phyloP scores from a whole-genome alignment of 805 yeast genomes.

The Lipomyces spencermartinsiae region DNA sequence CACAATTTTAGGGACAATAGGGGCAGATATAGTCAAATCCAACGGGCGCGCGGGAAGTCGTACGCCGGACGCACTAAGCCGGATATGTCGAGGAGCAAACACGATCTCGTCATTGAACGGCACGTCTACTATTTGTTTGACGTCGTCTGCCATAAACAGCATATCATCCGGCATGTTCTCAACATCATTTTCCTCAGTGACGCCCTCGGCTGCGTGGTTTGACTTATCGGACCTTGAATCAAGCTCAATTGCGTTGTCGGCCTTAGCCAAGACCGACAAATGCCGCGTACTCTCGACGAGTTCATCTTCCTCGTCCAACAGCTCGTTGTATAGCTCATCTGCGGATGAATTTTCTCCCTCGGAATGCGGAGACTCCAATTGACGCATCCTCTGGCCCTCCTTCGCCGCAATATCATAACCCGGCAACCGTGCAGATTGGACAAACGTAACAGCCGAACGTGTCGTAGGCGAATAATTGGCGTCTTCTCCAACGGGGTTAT shows the following conservation, averaged over 20 bases:
- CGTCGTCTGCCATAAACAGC: constrained; percentile 26
- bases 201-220: neutral
- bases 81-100: constrained; percentile 27
- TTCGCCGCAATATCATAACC: neutral
- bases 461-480: neutral
- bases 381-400: constrained; percentile 5
- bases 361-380: neutral
- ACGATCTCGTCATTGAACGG: constrained; percentile 25
- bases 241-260: neutral
- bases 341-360: constrained; percentile 5
- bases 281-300: constrained; percentile 26
- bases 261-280: constrained; percentile 5
- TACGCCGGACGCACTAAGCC: constrained; percentile 15
- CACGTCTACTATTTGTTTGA: constrained; percentile 6
- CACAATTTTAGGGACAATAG: constrained; percentile 2
- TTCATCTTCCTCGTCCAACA: constrained; percentile 36
- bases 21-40: neutral
- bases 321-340: constrained; percentile 22
- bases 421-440: constrained; percentile 11
- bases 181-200: constrained; percentile 10
- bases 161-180: constrained; percentile 23
- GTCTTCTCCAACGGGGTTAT: neutral
- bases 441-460: constrained; percentile 13
- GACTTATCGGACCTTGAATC: neutral
- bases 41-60: constrained; percentile 16